These are phyloP conservation scores for Schwanniomyces sp. DNA, from an alignment of 805 yeast species.

Conservation along the genomic window DNA sequence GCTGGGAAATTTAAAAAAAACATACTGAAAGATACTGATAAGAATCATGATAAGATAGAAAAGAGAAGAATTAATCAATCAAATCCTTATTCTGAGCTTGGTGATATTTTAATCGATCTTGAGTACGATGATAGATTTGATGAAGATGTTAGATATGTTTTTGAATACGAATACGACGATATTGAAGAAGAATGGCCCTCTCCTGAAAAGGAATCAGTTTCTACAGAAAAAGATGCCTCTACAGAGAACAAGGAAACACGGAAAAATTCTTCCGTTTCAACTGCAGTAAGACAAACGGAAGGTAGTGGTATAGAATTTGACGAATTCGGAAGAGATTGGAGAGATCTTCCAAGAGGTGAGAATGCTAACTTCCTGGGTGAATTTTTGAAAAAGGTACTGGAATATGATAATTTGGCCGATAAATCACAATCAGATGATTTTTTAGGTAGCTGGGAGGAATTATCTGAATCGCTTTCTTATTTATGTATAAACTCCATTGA, in stretches of 20 bases:
- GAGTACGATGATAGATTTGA: constrained; percentile 66
- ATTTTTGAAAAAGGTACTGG: constrained; percentile 16
- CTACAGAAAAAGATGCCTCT: not conserved
- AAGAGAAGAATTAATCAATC: constrained; percentile 17
- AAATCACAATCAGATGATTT: constrained; percentile 26
- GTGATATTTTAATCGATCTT: constrained; percentile 53
- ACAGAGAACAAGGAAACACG: not conserved
- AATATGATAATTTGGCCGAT: constrained; percentile 14
- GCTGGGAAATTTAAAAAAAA: not conserved
- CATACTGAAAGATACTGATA: not conserved
- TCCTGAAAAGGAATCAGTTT: constrained; percentile 9
- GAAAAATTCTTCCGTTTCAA: constrained; percentile 2
- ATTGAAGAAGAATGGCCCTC: constrained; percentile 17
- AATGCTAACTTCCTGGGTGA: constrained; percentile 34
- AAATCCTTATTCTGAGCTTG: constrained; percentile 40
- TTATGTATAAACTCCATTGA: constrained; percentile 24
- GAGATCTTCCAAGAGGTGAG: constrained; percentile 65
- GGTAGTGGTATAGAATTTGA: constrained; percentile 47
- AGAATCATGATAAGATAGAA: constrained; percentile 10
- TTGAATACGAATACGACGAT: constrained; percentile 52
- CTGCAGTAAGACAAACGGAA: constrained; percentile 18
- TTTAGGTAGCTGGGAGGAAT: constrained; percentile 23
- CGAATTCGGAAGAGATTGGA: constrained; percentile 65
- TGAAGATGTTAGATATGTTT: constrained; percentile 64
- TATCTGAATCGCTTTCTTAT: constrained; percentile 22